These are phyloP conservation scores for Colletotrichum sp. DNA, from an alignment of 2,329 filamentous ascomycete genomes.

Conservation along the genomic window DNA sequence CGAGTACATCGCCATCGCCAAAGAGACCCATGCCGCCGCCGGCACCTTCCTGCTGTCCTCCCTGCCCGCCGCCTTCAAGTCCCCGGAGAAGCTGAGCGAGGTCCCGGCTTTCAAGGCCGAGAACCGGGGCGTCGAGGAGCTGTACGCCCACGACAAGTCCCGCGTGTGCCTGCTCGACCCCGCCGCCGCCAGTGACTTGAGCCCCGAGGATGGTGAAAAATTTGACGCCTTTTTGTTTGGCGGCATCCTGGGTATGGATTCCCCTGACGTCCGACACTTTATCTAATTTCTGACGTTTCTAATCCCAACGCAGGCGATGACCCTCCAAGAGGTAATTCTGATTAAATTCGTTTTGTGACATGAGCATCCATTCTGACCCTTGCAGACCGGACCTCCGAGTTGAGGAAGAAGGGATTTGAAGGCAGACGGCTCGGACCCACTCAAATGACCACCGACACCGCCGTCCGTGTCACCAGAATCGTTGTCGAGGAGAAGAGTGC, in stretches of 20 bases:
- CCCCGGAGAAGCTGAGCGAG: constrained; percentile 62
- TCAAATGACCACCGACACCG: constrained; percentile 99
- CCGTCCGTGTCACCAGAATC: constrained; percentile 89
- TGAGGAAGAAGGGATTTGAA: constrained; percentile 90
- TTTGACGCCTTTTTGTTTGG: constrained; percentile 97
- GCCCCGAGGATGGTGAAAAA: constrained; percentile 77
- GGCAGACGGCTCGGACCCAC: constrained; percentile 87
- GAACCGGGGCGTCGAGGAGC: constrained; percentile 78
- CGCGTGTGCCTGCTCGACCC: constrained; percentile 91
- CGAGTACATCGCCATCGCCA: constrained; percentile 88
- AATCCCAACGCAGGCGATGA: constrained; percentile 73
- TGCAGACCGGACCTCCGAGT: constrained; percentile 90
- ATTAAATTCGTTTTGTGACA: background rate
- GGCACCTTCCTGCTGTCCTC: constrained; percentile 83
- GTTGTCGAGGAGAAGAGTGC: constrained; percentile 84
- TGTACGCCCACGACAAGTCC: constrained; percentile 76
- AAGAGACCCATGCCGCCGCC: constrained; percentile 73
- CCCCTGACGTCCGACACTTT: constrained; percentile 7
- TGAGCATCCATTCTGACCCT: constrained; percentile 4
- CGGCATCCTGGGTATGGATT: constrained; percentile 81
- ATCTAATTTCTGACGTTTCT: constrained; percentile 17
- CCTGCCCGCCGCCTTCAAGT: constrained; percentile 71
- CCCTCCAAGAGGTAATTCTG: constrained; percentile 78
- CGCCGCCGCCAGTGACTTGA: constrained; percentile 78
- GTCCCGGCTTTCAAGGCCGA: constrained; percentile 74